Evolutionary conservation across 1,284 basidiomycete species (phyloP), one percentile per base, ranked within the genome.

Genomic region (Golubevia sp.): DNA sequence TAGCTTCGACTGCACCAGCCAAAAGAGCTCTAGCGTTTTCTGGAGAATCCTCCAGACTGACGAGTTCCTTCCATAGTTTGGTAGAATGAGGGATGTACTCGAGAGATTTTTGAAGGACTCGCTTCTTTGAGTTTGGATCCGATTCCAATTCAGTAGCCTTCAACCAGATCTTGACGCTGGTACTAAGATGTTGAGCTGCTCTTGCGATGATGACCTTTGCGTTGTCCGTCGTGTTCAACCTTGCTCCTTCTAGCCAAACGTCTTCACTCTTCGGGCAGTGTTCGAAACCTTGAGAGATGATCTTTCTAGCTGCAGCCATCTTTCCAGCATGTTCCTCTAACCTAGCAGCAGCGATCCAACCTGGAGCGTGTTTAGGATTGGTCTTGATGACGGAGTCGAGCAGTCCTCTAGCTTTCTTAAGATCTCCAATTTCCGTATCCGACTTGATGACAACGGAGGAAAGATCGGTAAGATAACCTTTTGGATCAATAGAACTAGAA

Each of bases 301-400:
- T 71, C 56, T 79, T 79, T 56, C 81, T 70, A 15, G 81, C 81
- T 7, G 70, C 67, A 2, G 72, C 74, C 71, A 80, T 74, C 61
- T 81, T 82, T n/a, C 79, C 79, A 0, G 79, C 81, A 1, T 76
- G 72, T 54, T 83, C 81, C 58, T 83, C 81, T 23, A 83, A 69
- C 2, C 81, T 66, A 3, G 81, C 81, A 0, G 77, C 77, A 0
- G 81, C 77, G 52, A 83, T 82, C 81, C 81, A 83, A 4, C 77
- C 81, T 3, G 79, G 77, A 6, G 81, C 77, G 30, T 82, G 81
- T 49, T 69, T 73, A 4, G 79, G 81, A 60, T 83, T 83, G 58
- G 81, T 82, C 52, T 77, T 77, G 70, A 83, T 82, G 55, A 82
- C 79, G 8, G 70, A 73, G 48, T 83, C 79, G 18, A 80, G 60